Conservation (phyloP, 768 basidiomycete genomes). For the Ramaria rubella region DNA sequence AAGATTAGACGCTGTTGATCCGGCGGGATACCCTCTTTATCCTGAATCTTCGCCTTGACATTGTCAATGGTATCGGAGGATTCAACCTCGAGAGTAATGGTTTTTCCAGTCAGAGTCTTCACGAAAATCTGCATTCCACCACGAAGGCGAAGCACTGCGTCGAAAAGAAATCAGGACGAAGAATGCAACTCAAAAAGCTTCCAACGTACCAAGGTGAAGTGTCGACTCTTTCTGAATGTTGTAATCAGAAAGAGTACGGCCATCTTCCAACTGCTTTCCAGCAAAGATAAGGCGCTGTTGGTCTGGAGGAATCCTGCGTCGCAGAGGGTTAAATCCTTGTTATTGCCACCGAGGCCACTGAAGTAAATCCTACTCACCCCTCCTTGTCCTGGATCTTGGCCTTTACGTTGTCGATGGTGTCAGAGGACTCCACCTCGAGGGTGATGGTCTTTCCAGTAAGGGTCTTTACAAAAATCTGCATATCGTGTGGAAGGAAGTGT, state of each 20-base stretch:
- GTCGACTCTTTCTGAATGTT: conserved; percentile 97
- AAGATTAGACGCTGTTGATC: conserved; percentile 90
- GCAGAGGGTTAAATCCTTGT: too few relatives aligned
- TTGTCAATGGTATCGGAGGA: conserved; percentile 85
- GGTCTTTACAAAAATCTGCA: conserved; percentile 89
- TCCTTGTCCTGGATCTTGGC: conserved; percentile 86
- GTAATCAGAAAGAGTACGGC: conserved; percentile 82
- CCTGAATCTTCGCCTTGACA: conserved; percentile 79
- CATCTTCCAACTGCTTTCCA: conserved; percentile 93
- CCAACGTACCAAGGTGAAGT: conserved; percentile 52
- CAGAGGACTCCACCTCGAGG: conserved; percentile 76
- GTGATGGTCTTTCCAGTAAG: conserved; percentile 88
- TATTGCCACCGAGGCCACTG: too few relatives aligned
- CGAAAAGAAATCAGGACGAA: neutral
- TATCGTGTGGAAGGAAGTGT: conserved; percentile 32
- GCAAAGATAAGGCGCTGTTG: conserved; percentile 96
- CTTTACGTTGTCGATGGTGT: conserved; percentile 73
- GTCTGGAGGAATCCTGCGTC: conserved; percentile 81
- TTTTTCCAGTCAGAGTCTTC: conserved; percentile 82
- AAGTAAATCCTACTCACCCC: too few relatives aligned
- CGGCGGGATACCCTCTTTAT: conserved; percentile 78
- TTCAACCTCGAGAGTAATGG: conserved; percentile 86
- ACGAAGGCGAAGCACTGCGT: conserved; percentile 73
- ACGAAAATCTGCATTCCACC: conserved; percentile 87
- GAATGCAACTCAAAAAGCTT: neutral